Percentiles rank a stretch among this genome's conserved stretches.
These are phyloP conservation scores for Lentinula detonsa DNA, from an alignment of 768 basidiomycete genomes.

Conservation along the genomic window DNA sequence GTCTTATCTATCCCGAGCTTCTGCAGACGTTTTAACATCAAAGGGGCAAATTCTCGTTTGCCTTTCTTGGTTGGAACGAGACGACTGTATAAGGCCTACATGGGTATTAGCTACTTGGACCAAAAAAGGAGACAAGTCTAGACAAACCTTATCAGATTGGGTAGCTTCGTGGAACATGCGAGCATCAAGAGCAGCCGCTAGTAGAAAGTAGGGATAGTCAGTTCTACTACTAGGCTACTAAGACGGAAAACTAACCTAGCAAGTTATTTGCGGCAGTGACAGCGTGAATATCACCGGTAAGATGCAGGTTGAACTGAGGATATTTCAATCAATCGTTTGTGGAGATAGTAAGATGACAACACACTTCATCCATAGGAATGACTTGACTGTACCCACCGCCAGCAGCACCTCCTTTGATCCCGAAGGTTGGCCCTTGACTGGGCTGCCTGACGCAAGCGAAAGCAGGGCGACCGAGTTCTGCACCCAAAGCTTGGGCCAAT, in stretches of 20 bases:
- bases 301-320: conserved; percentile 83
- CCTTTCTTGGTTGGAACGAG: conserved; percentile 93
- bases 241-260: conserved; percentile 47
- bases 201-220: conserved; percentile 3
- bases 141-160: conserved; percentile 78
- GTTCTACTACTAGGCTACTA: background rate
- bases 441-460: conserved; percentile 98
- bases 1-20: conserved; percentile 96
- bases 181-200: conserved; percentile 93
- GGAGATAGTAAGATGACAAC: conserved; percentile 6
- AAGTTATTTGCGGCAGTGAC: conserved; percentile 97
- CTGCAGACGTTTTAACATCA: conserved; percentile 93
- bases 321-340: background rate
- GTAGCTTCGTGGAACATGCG: conserved; percentile 98
- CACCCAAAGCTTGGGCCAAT: conserved; percentile 92
- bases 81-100: conserved; percentile 77
- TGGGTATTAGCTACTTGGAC: background rate
- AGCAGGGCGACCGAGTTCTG: conserved; percentile 85
- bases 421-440: conserved; percentile 97
- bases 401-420: conserved; percentile 98
- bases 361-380: conserved; percentile 87
- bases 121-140: background rate
- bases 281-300: conserved; percentile 97
- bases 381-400: conserved; percentile 98
- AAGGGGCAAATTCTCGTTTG: conserved; percentile 87